Conservation (phyloP, 805 yeast species). For the Candida palmyrensis region DNA sequence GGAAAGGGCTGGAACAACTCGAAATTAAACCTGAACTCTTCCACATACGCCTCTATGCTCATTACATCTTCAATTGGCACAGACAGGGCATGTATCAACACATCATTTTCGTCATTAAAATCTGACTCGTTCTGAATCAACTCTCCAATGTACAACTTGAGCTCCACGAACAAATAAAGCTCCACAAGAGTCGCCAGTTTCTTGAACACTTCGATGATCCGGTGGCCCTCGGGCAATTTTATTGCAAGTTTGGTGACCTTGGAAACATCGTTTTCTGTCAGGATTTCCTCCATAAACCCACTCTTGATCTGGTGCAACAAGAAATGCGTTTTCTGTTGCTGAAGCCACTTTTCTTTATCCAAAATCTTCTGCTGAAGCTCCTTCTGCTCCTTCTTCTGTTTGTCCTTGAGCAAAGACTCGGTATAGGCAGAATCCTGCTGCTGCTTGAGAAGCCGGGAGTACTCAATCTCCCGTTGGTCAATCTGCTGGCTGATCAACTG, state of each 20-base stretch:
- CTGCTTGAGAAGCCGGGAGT: constrained; percentile 32
- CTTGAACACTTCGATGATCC: constrained; percentile 41
- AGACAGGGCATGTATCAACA: constrained; percentile 5
- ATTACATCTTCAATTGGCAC: constrained; percentile 9
- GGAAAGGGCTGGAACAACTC: constrained; percentile 41
- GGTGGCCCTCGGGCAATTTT: constrained; percentile 49
- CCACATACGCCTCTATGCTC: constrained; percentile 16
- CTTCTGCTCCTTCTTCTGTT: constrained; percentile 45
- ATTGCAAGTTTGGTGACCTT: constrained; percentile 40
- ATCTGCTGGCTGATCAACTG: constrained; percentile 32
- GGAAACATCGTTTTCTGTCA: constrained; percentile 6
- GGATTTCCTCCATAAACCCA: constrained; percentile 4
- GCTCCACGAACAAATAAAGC: constrained; percentile 46
- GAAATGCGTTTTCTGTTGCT: constrained; percentile 14
- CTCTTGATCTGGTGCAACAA: constrained; percentile 12
- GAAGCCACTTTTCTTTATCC: constrained; percentile 5
- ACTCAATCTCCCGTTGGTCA: constrained; percentile 38
- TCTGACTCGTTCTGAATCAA: constrained; percentile 7
- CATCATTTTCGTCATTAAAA: constrained; percentile 12
- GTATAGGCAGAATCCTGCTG: constrained; percentile 40
- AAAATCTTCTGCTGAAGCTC: constrained; percentile 9
- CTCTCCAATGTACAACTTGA: constrained; percentile 22
- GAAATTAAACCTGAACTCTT: constrained; percentile 24
- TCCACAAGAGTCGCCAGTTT: constrained; percentile 38
- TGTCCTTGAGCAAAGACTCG: constrained; percentile 45